phyloP scores from a whole-genome alignment of 1,139 yeast genomes.

The Geotrichum phurueaensis region DNA sequence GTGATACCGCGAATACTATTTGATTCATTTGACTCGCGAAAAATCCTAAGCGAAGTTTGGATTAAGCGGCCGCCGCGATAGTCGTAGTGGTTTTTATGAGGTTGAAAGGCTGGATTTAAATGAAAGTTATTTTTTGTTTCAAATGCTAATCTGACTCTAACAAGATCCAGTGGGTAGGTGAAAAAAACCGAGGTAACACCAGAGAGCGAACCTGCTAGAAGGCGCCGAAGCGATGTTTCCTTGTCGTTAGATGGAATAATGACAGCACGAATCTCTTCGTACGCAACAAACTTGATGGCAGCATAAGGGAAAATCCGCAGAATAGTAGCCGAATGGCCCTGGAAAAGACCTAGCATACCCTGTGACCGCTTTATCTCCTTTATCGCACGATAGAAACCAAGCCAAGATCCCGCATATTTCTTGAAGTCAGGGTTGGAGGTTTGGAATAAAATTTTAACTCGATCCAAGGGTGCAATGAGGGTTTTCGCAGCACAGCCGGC shows the following conservation, averaged over 20 bases:
- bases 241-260: conserved; percentile 67
- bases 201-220: conserved; percentile 84
- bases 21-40: conserved; percentile 43
- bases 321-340: conserved; percentile 92
- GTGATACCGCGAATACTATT: conserved; percentile 29
- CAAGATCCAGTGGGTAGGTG: conserved; percentile 87
- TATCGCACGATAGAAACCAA: conserved; percentile 72
- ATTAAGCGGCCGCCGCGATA: conserved; percentile 48
- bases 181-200: conserved; percentile 78
- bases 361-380: conserved; percentile 57
- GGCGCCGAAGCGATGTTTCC: conserved; percentile 76
- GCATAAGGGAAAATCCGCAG: conserved; percentile 94
- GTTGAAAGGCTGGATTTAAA: conserved; percentile 21
- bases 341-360: conserved; percentile 80
- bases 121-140: conserved; percentile 48
- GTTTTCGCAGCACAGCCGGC: conserved; percentile 97
- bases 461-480: conserved; percentile 87
- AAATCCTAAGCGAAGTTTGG: conserved; percentile 51
- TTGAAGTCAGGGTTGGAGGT: conserved; percentile 87
- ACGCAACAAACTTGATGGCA: conserved; percentile 94
- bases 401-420: conserved; percentile 71
- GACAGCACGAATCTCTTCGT: conserved; percentile 80
- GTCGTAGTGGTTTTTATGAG: conserved; percentile 27
- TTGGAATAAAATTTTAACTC: conserved; percentile 90
- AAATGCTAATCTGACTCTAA: conserved; percentile 87